A percentile compares a stretch with the other conserved stretches of the same genome.
Conservation (phyloP, 164 flowering plant species). For the Brasenia schreberi region DNA sequence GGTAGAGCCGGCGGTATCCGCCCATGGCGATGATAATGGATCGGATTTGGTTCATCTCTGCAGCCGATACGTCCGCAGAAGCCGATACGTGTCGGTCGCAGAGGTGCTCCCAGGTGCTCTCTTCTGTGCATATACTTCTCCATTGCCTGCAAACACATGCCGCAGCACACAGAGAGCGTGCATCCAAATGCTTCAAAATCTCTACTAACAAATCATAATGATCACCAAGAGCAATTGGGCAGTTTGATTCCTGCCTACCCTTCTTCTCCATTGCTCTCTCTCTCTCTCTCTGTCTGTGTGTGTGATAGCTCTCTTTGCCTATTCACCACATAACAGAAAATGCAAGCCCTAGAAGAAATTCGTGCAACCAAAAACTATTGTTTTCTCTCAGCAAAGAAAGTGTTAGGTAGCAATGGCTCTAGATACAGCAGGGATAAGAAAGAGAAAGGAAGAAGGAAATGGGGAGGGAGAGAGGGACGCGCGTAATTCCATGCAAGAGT, state of each 20-base stretch:
- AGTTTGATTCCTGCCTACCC: not conserved
- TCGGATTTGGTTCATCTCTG: constrained; percentile 9
- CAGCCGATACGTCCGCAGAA: constrained; percentile 9
- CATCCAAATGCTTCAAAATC: constrained; percentile 67
- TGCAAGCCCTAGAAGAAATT: not conserved
- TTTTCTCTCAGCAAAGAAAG: not conserved
- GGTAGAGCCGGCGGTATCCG: constrained; percentile 60
- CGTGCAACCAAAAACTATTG: no score
- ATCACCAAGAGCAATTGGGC: constrained; percentile 18
- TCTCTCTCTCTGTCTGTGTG: not conserved
- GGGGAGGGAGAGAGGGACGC: not conserved
- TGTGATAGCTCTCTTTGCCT: not conserved
- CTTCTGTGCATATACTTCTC: constrained; percentile 50
- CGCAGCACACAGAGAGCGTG: constrained; percentile 55
- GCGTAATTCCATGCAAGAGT: not conserved
- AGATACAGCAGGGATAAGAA: not conserved
- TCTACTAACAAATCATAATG: constrained; percentile 60
- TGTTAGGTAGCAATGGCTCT: not conserved
- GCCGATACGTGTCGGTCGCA: constrained; percentile 60
- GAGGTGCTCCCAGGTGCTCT: constrained; percentile 77
- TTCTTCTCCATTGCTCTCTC: not conserved
- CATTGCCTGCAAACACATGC: constrained; percentile 84
- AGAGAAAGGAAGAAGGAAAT: not conserved
- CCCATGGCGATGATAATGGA: constrained; percentile 70
- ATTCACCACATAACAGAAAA: not conserved